These are phyloP conservation scores for Rhizophora apiculata DNA, from an alignment of 345 rosid genomes.

Conservation along the genomic window DNA sequence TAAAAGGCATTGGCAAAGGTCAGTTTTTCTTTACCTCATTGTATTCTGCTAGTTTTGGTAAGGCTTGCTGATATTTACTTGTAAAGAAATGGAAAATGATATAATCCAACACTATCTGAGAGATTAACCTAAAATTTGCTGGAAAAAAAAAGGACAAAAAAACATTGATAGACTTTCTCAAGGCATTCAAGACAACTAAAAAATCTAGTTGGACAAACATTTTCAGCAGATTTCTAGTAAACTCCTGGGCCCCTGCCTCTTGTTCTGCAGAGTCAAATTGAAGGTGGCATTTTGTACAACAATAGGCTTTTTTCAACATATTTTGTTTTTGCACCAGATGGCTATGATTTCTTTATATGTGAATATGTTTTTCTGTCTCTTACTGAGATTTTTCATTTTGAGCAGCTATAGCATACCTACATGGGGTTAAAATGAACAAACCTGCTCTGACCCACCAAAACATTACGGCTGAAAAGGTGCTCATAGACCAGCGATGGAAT, in stretches of 20 bases:
- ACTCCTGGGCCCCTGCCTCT: too few species aligned
- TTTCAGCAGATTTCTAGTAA: too few species aligned
- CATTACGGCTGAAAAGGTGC: conserved; percentile 26
- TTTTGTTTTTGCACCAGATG: background rate
- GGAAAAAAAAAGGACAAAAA: too few species aligned
- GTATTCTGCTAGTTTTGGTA: background rate
- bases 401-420: conserved; percentile 28
- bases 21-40: conserved; percentile 22
- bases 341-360: background rate
- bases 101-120: too few species aligned
- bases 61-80: background rate
- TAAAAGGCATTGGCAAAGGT: conserved; percentile 90
- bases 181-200: background rate
- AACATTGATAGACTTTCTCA: background rate
- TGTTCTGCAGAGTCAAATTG: too few species aligned
- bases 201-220: background rate
- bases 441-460: conserved; percentile 27
- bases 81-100: background rate
- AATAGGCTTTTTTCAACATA: conserved; percentile 3
- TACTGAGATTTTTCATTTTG: conserved; percentile 1
- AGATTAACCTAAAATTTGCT: too few species aligned
- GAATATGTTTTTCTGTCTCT: background rate
- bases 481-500: conserved; percentile 21
- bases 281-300: too few species aligned
- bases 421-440: conserved; percentile 16